phyloP scores from a whole-genome alignment of 305 asterid genomes.

The Fraxinus nigra region DNA sequence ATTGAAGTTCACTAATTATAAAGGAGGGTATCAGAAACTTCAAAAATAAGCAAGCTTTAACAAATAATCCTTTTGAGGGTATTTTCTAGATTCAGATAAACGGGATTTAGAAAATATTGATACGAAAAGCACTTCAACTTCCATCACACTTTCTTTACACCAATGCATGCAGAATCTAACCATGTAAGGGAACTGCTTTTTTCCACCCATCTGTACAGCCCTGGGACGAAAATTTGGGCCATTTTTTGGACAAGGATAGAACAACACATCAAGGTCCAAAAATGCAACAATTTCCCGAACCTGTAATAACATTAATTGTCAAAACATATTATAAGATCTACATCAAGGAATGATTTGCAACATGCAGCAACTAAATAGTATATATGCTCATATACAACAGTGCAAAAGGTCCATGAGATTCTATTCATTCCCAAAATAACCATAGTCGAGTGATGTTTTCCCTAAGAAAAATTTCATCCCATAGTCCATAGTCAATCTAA shows the following conservation, averaged over 20 bases:
- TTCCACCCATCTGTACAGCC: slow-evolving; percentile 82
- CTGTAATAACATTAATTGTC: slow-evolving; percentile 36
- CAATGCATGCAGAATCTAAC: slow-evolving; percentile 36
- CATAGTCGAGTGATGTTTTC: neutral
- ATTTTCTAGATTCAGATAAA: neutral
- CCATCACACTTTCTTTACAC: slow-evolving; percentile 8
- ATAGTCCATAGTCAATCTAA: neutral
- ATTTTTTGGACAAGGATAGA: slow-evolving; percentile 87
- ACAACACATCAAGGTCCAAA: slow-evolving; percentile 88
- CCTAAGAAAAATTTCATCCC: neutral
- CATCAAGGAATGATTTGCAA: neutral
- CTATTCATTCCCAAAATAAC: neutral
- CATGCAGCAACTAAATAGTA: slow-evolving; percentile 6
- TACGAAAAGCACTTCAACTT: neutral
- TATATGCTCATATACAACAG: neutral
- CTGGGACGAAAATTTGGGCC: slow-evolving; percentile 84
- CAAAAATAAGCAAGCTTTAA: neutral
- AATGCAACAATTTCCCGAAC: slow-evolving; percentile 81
- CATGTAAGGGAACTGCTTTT: slow-evolving; percentile 80
- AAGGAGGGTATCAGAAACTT: slow-evolving; percentile 1
- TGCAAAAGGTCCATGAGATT: neutral
- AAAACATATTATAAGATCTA: slow-evolving; percentile 8
- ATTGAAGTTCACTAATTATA: neutral
- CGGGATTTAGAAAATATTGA: neutral
- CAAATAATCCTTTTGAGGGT: neutral